Percentiles rank a stretch among this genome's conserved stretches.
These are phyloP conservation scores for Paramecium octaurelia DNA, from an alignment of 73 alveolate species.

Conservation along the genomic window DNA sequence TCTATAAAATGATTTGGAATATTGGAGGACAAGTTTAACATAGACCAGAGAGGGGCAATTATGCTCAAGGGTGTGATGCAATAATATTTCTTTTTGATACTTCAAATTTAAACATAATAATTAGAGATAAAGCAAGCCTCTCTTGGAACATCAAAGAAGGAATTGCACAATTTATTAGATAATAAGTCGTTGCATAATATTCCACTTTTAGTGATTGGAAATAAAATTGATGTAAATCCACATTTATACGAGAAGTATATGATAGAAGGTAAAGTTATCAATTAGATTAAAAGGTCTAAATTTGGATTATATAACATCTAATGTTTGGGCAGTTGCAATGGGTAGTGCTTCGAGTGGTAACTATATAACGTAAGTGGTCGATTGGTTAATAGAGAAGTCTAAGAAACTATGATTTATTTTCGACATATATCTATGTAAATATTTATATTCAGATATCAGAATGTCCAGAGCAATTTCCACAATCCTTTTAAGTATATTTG, in stretches of 20 bases:
- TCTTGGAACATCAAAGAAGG: slow-evolving; percentile 76
- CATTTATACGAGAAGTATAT: slow-evolving; percentile 81
- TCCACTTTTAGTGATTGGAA: slow-evolving; percentile 81
- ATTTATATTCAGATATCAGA: slow-evolving; percentile 61
- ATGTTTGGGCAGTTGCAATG: slow-evolving; percentile 85
- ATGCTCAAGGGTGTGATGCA: slow-evolving; percentile 81
- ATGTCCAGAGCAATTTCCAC: slow-evolving; percentile 82
- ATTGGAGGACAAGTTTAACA: slow-evolving; percentile 90
- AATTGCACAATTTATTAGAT: slow-evolving; percentile 78
- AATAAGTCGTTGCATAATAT: slow-evolving; percentile 71
- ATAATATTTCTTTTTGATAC: slow-evolving; percentile 83
- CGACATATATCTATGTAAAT: not conserved
- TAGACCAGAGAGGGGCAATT: slow-evolving; percentile 87
- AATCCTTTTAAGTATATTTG: slow-evolving; percentile 91
- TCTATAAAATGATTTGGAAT: slow-evolving; percentile 70
- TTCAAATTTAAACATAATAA: slow-evolving; percentile 62
- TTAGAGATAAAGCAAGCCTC: slow-evolving; percentile 63
- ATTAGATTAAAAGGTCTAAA: slow-evolving; percentile 68
- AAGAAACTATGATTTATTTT: slow-evolving; percentile 51
- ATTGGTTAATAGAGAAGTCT: slow-evolving; percentile 78
- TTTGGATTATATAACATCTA: slow-evolving; percentile 83
- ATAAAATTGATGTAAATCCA: slow-evolving; percentile 87
- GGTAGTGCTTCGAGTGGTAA: slow-evolving; percentile 80
- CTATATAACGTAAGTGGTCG: slow-evolving; percentile 82
- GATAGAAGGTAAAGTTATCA: slow-evolving; percentile 55